Conservation (phyloP, 1,139 yeast genomes). For the Wickerhamomyces sp. region DNA sequence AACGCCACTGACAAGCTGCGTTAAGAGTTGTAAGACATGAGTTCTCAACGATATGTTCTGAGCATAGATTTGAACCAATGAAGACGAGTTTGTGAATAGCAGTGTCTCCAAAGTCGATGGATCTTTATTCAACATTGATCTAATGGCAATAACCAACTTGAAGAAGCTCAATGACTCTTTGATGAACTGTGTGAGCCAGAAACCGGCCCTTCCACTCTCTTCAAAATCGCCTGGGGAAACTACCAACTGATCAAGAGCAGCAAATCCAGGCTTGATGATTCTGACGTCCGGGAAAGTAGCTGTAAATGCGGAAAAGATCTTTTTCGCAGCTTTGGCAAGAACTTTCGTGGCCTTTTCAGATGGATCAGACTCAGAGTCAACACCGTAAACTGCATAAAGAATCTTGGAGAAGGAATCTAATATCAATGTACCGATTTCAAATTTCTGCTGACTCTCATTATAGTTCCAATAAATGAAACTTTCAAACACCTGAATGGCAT, state of each 20-base stretch:
- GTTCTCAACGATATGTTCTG: constrained; percentile 43
- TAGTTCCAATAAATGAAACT: constrained; percentile 71
- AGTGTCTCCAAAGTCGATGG: constrained; percentile 65
- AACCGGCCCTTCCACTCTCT: constrained; percentile 31
- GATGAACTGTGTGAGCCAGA: constrained; percentile 27
- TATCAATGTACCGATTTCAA: constrained; percentile 55
- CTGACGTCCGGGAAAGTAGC: constrained; percentile 47
- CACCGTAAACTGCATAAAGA: constrained; percentile 50
- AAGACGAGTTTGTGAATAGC: constrained; percentile 52
- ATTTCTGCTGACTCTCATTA: constrained; percentile 47
- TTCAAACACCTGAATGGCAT: constrained; percentile 65
- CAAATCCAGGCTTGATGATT: constrained; percentile 51
- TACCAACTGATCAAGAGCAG: constrained; percentile 45
- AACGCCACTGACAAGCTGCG: constrained; percentile 54
- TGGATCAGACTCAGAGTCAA: constrained; percentile 40
- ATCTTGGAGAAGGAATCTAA: constrained; percentile 53
- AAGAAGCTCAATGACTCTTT: constrained; percentile 35
- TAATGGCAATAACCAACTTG: constrained; percentile 44
- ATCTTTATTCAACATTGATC: constrained; percentile 42
- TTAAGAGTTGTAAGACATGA: constrained; percentile 51
- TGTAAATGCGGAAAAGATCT: constrained; percentile 53
- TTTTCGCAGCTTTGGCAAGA: constrained; percentile 44
- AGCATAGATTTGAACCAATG: constrained; percentile 56
- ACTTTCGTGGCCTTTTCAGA: constrained; percentile 42
- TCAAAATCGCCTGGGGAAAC: constrained; percentile 34